These are phyloP conservation scores for Thuja plicata DNA, from an alignment of 83 land plant genomes.

Conservation along the genomic window DNA sequence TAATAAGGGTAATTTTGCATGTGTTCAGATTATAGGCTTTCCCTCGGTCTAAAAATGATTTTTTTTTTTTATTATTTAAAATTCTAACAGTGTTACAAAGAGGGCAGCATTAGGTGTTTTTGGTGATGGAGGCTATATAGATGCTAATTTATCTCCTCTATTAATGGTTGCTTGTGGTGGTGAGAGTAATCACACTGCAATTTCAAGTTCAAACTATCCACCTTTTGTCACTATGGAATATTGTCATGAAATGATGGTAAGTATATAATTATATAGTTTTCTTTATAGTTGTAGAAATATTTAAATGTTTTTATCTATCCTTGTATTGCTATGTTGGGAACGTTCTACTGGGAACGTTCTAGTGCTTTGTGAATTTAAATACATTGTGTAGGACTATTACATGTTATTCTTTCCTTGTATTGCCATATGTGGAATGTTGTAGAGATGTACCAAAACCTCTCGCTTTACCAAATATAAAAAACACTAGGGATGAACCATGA, in stretches of 20 bases:
- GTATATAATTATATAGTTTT: background rate
- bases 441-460: background rate
- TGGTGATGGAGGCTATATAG: constrained; percentile 49
- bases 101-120: constrained; percentile 71
- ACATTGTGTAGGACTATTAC: background rate
- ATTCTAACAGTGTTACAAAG: background rate
- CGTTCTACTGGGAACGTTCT: no score
- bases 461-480: background rate
- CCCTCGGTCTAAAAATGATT: background rate
- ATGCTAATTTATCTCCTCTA: constrained; percentile 36
- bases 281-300: background rate
- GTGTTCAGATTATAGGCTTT: background rate
- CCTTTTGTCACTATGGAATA: constrained; percentile 72
- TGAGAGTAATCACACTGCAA: constrained; percentile 40
- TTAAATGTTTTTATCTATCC: no score
- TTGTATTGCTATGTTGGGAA: no score
- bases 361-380: no score
- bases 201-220: constrained; percentile 57
- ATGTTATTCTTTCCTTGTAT: no score
- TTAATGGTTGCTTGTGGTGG: constrained; percentile 72
- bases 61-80: background rate
- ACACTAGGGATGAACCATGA: background rate
- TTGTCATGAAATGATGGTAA: constrained; percentile 84
- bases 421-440: background rate
- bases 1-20: background rate